phyloP scores from a whole-genome alignment of 805 yeast genomes.

The Debaryomyces hansenii region DNA sequence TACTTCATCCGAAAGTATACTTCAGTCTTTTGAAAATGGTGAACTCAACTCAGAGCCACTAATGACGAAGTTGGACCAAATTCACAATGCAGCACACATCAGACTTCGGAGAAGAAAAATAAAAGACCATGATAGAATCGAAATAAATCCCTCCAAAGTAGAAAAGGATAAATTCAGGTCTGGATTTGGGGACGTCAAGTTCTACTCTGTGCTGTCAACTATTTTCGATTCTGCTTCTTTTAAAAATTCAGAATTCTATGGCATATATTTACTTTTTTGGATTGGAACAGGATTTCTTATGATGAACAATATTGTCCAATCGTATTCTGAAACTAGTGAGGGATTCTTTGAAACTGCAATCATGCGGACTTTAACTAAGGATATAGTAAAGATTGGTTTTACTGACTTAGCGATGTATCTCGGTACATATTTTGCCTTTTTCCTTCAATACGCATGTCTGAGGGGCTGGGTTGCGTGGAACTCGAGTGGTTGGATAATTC shows the following conservation, averaged over 20 bases:
- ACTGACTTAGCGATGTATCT: conserved; percentile 78
- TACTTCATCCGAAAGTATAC: too few relatives aligned
- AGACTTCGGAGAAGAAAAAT: neutral
- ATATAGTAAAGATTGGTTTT: conserved; percentile 64
- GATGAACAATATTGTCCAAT: conserved; percentile 54
- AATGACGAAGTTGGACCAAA: conserved; percentile 8
- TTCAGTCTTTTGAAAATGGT: neutral
- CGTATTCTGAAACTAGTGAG: conserved; percentile 47
- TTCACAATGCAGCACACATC: conserved; percentile 4
- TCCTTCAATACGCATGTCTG: conserved; percentile 57
- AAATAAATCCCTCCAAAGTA: neutral
- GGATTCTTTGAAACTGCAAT: conserved; percentile 53
- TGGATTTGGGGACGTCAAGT: conserved; percentile 55
- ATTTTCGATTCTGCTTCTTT: conserved; percentile 55
- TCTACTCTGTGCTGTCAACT: conserved; percentile 37
- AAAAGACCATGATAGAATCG: neutral
- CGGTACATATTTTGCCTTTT: conserved; percentile 57
- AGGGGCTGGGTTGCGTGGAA: conserved; percentile 57
- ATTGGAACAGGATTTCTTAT: conserved; percentile 57
- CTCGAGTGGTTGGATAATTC: conserved; percentile 60
- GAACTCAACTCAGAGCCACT: neutral
- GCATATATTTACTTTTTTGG: conserved; percentile 83
- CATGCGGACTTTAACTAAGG: conserved; percentile 54
- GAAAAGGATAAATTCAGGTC: conserved; percentile 38
- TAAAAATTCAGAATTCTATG: conserved; percentile 58